A percentile compares a stretch with the other conserved stretches of the same genome.
phyloP scores from a whole-genome alignment of 441 rosid genomes.

The Gossypium davidsonii region DNA sequence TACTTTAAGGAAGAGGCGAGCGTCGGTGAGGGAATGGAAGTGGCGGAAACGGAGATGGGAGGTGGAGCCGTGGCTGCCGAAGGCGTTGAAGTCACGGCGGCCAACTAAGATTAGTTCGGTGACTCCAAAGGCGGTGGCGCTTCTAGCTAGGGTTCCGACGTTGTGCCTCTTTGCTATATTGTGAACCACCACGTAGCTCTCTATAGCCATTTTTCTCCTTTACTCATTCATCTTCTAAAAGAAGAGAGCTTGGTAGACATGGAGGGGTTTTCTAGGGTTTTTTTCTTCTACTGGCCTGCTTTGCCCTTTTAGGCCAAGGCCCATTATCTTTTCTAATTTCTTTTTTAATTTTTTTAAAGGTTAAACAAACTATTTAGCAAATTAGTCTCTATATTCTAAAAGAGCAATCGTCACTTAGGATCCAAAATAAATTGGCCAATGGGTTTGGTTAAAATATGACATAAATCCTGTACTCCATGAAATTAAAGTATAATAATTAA shows the following conservation, averaged over 20 bases:
- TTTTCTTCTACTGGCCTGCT: not conserved
- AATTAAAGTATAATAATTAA: too few species aligned
- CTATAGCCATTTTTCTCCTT: slow-evolving; percentile 40
- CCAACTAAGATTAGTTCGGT: slow-evolving; percentile 79
- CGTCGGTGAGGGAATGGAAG: slow-evolving; percentile 69
- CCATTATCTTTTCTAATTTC: too few species aligned
- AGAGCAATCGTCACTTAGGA: too few species aligned
- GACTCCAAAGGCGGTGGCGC: slow-evolving; percentile 91
- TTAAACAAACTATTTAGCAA: too few species aligned
- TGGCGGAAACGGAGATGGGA: slow-evolving; percentile 81
- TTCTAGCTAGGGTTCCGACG: slow-evolving; percentile 82
- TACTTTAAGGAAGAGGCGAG: slow-evolving; percentile 68
- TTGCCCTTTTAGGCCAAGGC: too few species aligned
- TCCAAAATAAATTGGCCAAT: too few species aligned
- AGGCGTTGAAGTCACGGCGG: slow-evolving; percentile 87
- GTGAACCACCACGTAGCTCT: slow-evolving; percentile 87
- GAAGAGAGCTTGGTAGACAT: not conserved
- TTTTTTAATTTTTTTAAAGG: not conserved
- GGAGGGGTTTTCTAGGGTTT: not conserved
- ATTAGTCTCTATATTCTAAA: too few species aligned
- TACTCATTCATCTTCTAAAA: not conserved
- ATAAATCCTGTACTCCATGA: too few species aligned
- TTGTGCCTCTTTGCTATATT: slow-evolving; percentile 94
- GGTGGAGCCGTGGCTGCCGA: slow-evolving; percentile 93
- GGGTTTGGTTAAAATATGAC: too few species aligned